phyloP scores from a whole-genome alignment of 1,284 basidiomycete genomes.

The Caloboletus firmus region DNA sequence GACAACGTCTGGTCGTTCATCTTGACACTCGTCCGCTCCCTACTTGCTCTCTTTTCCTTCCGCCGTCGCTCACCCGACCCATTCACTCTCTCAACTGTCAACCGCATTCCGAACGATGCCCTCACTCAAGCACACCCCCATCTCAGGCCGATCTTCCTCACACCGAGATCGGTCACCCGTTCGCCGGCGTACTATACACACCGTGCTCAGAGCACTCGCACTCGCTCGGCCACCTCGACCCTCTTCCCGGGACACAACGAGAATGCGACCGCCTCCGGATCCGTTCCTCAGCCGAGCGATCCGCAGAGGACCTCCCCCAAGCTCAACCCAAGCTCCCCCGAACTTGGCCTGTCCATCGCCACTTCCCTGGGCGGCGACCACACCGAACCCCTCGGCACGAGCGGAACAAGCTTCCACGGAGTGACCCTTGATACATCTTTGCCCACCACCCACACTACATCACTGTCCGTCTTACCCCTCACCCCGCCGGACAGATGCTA shows the following conservation, averaged over 20 bases:
- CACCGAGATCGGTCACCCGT: constrained; percentile 13
- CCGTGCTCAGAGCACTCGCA: constrained; percentile 10
- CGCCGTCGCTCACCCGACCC: constrained; percentile 16
- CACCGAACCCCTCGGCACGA: neutral
- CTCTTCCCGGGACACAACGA: constrained; percentile 3
- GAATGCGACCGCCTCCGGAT: neutral
- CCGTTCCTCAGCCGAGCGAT: neutral
- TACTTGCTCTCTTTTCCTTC: constrained; percentile 22
- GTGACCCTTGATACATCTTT: constrained; percentile 16
- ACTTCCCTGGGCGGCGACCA: neutral
- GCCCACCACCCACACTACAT: constrained; percentile 8
- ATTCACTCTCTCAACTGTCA: constrained; percentile 7
- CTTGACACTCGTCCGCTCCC: constrained; percentile 33
- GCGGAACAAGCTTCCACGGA: neutral
- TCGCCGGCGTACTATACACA: neutral
- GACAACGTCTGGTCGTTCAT: constrained; percentile 27
- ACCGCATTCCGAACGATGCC: constrained; percentile 8
- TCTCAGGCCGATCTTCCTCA: constrained; percentile 28
- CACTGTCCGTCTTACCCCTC: constrained; percentile 20
- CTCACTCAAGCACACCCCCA: constrained; percentile 15
- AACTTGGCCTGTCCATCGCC: constrained; percentile 18
- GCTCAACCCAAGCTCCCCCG: constrained; percentile 12
- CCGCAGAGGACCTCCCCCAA: constrained; percentile 26
- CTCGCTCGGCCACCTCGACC: constrained; percentile 18
- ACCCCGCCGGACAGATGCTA: constrained; percentile 32